Conservation (phyloP, 2,329 filamentous ascomycete species). For the Graphilbum ipis-grandicollis region DNA sequence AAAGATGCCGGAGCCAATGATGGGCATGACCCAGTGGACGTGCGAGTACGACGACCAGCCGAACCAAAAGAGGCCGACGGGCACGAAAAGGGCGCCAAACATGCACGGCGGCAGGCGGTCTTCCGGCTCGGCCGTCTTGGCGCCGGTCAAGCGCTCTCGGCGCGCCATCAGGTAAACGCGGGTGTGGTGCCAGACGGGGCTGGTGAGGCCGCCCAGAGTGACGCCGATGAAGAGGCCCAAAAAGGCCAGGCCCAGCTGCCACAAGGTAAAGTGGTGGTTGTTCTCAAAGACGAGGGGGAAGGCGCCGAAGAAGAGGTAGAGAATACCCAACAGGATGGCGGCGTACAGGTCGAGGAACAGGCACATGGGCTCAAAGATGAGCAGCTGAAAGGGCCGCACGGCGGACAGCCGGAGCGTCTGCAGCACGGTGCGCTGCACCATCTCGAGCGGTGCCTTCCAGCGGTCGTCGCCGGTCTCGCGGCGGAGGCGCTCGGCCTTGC, state of each 20-base stretch:
- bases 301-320: slow-evolving; percentile 84
- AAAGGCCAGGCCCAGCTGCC: slow-evolving; percentile 67
- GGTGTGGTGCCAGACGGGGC: slow-evolving; percentile 48
- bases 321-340: slow-evolving; percentile 67
- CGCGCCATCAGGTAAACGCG: slow-evolving; percentile 38
- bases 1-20: slow-evolving; percentile 57
- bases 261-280: slow-evolving; percentile 60
- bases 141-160: slow-evolving; percentile 30
- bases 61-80: slow-evolving; percentile 73
- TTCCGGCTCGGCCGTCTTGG: slow-evolving; percentile 58
- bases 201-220: slow-evolving; percentile 40
- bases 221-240: slow-evolving; percentile 54
- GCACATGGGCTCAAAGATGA: slow-evolving; percentile 73
- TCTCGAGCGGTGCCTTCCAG: slow-evolving; percentile 66
- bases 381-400: slow-evolving; percentile 58
- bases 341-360: slow-evolving; percentile 67
- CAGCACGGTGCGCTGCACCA: slow-evolving; percentile 40
- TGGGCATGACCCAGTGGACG: slow-evolving; percentile 62
- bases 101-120: slow-evolving; percentile 66
- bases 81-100: slow-evolving; percentile 58
- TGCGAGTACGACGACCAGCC: slow-evolving; percentile 64
- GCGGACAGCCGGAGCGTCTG: slow-evolving; percentile 41
- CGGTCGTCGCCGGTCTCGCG: slow-evolving; percentile 60
- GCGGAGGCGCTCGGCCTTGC: slow-evolving; percentile 53
- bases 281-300: slow-evolving; percentile 64